phyloP scores from a whole-genome alignment of 495 filamentous ascomycete species.

The Penicillium daleae region DNA sequence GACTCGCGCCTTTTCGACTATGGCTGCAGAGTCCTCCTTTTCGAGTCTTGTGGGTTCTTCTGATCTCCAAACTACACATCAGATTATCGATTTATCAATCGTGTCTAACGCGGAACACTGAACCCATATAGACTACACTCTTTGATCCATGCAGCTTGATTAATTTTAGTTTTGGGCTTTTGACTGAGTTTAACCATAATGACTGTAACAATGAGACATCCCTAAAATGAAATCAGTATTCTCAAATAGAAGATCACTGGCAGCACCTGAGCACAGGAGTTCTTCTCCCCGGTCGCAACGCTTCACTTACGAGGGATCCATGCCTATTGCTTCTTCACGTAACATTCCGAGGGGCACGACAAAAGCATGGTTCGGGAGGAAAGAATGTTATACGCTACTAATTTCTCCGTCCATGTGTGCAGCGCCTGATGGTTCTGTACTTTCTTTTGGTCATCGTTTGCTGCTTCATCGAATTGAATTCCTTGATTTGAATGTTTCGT shows the following conservation, averaged over 20 bases:
- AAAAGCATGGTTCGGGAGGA: conserved; percentile 9
- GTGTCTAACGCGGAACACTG: background rate
- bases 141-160: background rate
- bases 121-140: background rate
- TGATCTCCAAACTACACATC: background rate
- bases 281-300: background rate
- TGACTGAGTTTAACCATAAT: too few relatives aligned
- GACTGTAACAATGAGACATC: too few relatives aligned
- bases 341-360: conserved; percentile 8
- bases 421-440: background rate
- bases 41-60: background rate
- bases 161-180: background rate
- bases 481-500: background rate
- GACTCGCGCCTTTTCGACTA: background rate
- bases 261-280: background rate
- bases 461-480: background rate
- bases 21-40: background rate
- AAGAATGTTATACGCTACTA: conserved; percentile 2
- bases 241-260: background rate
- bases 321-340: conserved; percentile 10
- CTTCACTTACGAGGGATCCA: conserved; percentile 4
- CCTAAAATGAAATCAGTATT: too few relatives aligned
- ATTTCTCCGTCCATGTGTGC: conserved; percentile 23
- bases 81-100: background rate
- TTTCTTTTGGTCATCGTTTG: background rate